phyloP scores from a whole-genome alignment of 2,329 filamentous ascomycete species.

The Lomentospora prolificans region DNA sequence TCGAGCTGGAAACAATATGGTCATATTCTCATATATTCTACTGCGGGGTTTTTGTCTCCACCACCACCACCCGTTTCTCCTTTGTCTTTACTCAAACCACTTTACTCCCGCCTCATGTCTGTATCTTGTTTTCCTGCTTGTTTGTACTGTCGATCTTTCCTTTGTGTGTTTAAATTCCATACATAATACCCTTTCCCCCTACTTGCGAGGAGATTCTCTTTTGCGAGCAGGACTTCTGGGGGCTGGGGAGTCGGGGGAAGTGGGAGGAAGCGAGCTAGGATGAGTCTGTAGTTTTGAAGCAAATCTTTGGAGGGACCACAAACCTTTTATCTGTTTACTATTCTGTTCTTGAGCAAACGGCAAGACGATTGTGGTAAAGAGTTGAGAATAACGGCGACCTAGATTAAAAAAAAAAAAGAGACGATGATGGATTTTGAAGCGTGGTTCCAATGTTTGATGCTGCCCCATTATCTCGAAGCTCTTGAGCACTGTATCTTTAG shows the following conservation, averaged over 20 bases:
- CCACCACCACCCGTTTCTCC: background rate
- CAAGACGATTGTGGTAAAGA: background rate
- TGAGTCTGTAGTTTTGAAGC: background rate
- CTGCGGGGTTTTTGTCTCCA: background rate
- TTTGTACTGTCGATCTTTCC: background rate
- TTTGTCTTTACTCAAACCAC: background rate
- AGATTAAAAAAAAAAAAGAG: slow-evolving; percentile 3
- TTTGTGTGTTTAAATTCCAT: slow-evolving; percentile 2
- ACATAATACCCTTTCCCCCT: slow-evolving; percentile 5
- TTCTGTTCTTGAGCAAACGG: background rate
- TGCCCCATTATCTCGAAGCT: no score
- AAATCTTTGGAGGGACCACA: background rate
- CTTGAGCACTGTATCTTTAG: no score
- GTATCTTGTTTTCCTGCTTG: background rate
- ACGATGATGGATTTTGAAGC: background rate
- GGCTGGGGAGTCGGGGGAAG: background rate
- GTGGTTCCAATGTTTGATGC: background rate
- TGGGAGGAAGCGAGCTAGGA: background rate
- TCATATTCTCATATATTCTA: background rate
- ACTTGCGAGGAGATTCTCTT: background rate
- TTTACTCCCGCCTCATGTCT: background rate
- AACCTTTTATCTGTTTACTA: background rate
- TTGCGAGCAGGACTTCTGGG: background rate
- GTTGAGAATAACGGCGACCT: slow-evolving; percentile 2
- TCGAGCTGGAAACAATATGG: background rate